phyloP scores from a whole-genome alignment of 2,329 filamentous ascomycete genomes.

The Diplodia corticola region DNA sequence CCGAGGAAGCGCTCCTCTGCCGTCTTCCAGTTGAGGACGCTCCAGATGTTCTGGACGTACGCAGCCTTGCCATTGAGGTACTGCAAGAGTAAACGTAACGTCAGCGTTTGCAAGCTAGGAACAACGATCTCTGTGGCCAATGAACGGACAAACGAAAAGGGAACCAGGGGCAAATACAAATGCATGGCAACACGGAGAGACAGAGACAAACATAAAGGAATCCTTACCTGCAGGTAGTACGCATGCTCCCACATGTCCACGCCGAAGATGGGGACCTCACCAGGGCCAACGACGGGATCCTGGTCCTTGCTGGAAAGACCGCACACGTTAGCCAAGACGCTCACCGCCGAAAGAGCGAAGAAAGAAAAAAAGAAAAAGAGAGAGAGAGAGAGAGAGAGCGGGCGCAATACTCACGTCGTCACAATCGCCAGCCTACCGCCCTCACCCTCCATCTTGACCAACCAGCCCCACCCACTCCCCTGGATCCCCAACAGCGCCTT shows the following conservation, averaged over 20 bases:
- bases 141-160: background rate
- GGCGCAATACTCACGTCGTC: conserved; percentile 53
- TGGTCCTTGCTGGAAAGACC: conserved; percentile 64
- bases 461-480: conserved; percentile 87
- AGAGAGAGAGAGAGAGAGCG: no score
- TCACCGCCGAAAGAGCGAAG: background rate
- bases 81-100: conserved; percentile 39
- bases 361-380: background rate
- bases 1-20: conserved; percentile 63
- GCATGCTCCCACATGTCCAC: conserved; percentile 95
- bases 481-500: conserved; percentile 69
- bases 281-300: conserved; percentile 67
- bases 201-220: no score
- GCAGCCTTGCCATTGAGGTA: conserved; percentile 75
- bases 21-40: conserved; percentile 75
- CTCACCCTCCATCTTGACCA: conserved; percentile 64
- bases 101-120: background rate
- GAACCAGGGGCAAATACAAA: background rate
- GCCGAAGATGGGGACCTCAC: conserved; percentile 69
- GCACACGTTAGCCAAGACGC: background rate
- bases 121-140: background rate
- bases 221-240: conserved; percentile 73
- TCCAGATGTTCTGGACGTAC: conserved; percentile 76
- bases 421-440: conserved; percentile 63
- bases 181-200: background rate